Evolutionary conservation across 2,329 filamentous ascomycete species (phyloP).

Genomic region (Fusarium chaquense): DNA sequence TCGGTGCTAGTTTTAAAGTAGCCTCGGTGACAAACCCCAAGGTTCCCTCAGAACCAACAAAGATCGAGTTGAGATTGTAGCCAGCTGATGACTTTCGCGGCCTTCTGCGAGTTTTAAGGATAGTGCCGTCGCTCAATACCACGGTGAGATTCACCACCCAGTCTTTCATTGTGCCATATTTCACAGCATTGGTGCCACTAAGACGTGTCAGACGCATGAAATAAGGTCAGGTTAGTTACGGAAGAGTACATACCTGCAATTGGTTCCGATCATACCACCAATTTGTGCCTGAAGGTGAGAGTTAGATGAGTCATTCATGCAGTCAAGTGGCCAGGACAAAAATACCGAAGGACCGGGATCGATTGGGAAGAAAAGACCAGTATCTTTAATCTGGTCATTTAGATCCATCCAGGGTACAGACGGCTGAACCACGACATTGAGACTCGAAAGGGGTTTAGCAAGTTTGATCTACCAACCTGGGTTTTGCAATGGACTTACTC

Average conservation of each 20-base stretch:
- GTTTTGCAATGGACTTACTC: constrained; percentile 57
- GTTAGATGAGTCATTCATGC: constrained; percentile 47
- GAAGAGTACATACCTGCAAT: constrained; percentile 62
- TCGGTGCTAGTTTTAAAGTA: constrained; percentile 81
- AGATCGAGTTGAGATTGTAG: constrained; percentile 84
- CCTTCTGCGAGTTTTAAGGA: constrained; percentile 81
- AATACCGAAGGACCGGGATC: constrained; percentile 72
- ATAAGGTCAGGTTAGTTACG: fast-evolving
- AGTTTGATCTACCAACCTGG: fast-evolving
- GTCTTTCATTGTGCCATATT: constrained; percentile 88
- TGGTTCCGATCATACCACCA: constrained; percentile 85
- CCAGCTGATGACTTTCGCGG: constrained; percentile 85
- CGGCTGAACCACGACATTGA: constrained; percentile 93
- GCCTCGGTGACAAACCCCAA: constrained; percentile 85
- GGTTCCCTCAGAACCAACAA: constrained; percentile 85
- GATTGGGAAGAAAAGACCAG: constrained; percentile 89
- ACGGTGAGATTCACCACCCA: constrained; percentile 90
- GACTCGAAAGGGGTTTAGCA: constrained; percentile 48
- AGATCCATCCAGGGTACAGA: constrained; percentile 90
- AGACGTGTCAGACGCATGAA: fast-evolving
- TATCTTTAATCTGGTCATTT: constrained; percentile 76
- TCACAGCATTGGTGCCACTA: constrained; percentile 79
- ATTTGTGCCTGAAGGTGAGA: constrained; percentile 70
- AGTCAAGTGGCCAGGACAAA: fast-evolving
- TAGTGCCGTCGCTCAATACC: constrained; percentile 79